A percentile compares a stretch with the other conserved stretches of the same genome.
Conservation (phyloP, 805 yeast genomes). For the Wickerhamomyces canadensis region DNA sequence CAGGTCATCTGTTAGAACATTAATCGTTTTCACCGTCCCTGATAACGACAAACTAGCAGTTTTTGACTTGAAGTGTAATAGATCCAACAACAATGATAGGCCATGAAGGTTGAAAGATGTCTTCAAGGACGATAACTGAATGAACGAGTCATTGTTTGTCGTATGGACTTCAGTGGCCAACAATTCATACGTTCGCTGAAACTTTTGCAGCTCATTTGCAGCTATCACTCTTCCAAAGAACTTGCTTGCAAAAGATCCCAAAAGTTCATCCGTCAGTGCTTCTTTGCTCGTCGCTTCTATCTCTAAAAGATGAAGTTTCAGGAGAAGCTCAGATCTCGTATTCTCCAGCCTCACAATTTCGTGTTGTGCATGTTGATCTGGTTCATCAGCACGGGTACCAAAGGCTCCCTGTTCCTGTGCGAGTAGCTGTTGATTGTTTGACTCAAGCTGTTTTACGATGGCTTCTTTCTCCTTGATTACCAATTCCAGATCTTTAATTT, state of each 20-base stretch:
- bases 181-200: no score
- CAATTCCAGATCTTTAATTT: constrained; percentile 27
- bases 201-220: no score
- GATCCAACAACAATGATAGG: background rate
- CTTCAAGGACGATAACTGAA: background rate
- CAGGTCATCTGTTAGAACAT: background rate
- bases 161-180: no score
- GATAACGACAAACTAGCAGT: background rate
- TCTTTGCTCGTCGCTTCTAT: no score
- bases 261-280: no score
- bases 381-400: no score
- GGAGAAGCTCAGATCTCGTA: no score
- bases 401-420: constrained; percentile 2
- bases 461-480: constrained; percentile 13
- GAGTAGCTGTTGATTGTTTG: constrained; percentile 15
- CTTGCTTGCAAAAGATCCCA: no score
- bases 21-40: background rate
- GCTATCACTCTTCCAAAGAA: no score
- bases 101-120: background rate
- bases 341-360: no score
- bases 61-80: background rate
- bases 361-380: no score
- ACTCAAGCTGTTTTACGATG: constrained; percentile 7
- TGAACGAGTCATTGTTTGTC: background rate
- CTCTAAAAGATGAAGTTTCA: no score